Conservation (phyloP, 306 rosid species). For the Clitoria ternatea region DNA sequence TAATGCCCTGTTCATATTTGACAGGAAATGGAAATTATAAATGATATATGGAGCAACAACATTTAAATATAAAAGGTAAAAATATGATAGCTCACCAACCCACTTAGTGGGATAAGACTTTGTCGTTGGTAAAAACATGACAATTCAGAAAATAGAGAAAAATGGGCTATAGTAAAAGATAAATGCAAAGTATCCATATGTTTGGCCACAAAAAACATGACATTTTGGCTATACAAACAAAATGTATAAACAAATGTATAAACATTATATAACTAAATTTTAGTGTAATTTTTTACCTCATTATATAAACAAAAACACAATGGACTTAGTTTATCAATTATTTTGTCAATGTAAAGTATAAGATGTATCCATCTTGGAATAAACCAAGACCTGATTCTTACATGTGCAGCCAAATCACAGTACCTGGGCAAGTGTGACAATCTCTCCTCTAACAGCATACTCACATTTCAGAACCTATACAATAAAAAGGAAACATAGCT, state of each 20-base stretch:
- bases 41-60: neutral
- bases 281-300: no score
- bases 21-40: constrained; percentile 20
- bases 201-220: neutral
- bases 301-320: constrained; percentile 10
- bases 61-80: neutral
- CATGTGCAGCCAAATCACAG: neutral
- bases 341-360: neutral
- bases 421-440: constrained; percentile 95
- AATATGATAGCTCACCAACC: no score
- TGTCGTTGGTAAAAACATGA: no score
- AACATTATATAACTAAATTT: no score
- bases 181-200: constrained; percentile 1
- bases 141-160: neutral
- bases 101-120: no score
- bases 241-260: no score
- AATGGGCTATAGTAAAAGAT: constrained; percentile 4
- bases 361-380: neutral
- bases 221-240: no score
- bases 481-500: neutral
- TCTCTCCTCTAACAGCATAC: constrained; percentile 96
- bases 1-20: constrained; percentile 51
- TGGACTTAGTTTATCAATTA: neutral
- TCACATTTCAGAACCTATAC: constrained; percentile 82
- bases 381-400: neutral